These are phyloP conservation scores for Lycium barbarum DNA, from an alignment of 257 asterid species.

Conservation along the genomic window DNA sequence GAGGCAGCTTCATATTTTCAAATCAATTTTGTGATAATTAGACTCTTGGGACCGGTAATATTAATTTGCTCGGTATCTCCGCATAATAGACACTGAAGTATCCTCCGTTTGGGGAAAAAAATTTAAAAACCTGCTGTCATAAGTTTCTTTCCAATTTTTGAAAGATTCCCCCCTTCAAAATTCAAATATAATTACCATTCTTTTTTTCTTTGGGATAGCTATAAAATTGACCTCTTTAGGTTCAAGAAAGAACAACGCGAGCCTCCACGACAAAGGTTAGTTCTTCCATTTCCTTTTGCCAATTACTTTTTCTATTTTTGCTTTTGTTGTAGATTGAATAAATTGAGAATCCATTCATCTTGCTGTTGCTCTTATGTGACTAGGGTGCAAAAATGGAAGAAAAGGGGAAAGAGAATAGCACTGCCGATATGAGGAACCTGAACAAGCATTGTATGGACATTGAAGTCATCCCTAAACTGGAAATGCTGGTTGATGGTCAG, in stretches of 20 bases:
- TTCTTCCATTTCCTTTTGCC: background rate
- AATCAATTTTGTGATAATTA: background rate
- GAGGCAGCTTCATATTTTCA: background rate
- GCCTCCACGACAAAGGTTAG: background rate
- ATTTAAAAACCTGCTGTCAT: background rate
- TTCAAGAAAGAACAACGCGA: background rate
- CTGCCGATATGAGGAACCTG: background rate
- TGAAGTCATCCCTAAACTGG: background rate
- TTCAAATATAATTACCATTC: background rate
- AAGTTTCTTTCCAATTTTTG: background rate
- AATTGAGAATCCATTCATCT: background rate
- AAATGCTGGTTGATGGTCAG: background rate
- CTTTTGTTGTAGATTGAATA: background rate
- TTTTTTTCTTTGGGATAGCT: background rate
- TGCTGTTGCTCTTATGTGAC: background rate
- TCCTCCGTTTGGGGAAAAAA: background rate
- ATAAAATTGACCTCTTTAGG: background rate
- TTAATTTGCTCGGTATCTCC: background rate
- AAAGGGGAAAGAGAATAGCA: background rate
- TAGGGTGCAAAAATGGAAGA: conserved; percentile 18
- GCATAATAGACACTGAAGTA: background rate
- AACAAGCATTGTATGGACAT: background rate
- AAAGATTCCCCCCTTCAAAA: background rate
- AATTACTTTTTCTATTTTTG: background rate
- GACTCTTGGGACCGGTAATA: background rate